These are phyloP conservation scores for Apiotrichum mycotoxinovorans DNA, from an alignment of 1,284 basidiomycete species.

Conservation along the genomic window DNA sequence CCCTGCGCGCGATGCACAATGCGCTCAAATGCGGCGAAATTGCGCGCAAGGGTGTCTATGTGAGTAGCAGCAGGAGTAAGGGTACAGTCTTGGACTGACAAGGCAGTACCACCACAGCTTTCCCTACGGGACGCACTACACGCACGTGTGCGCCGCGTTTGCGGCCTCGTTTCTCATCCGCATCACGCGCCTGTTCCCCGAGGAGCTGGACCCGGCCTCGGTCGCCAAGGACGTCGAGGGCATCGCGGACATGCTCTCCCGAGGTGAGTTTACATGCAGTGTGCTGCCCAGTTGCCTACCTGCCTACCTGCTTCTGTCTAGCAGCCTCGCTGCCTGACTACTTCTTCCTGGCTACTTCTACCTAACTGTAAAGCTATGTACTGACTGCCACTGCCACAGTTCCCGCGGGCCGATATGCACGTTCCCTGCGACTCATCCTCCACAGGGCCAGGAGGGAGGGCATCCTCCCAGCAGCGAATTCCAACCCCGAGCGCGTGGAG, in stretches of 20 bases:
- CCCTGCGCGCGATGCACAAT: constrained; percentile 27
- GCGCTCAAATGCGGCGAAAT: constrained; percentile 27
- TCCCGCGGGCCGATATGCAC: constrained; percentile 76
- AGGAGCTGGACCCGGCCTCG: constrained; percentile 67
- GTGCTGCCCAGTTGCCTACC: too few species aligned
- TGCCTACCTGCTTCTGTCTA: too few species aligned
- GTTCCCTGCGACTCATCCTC: constrained; percentile 76
- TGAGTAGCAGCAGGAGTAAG: neutral
- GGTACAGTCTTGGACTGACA: constrained; percentile 54
- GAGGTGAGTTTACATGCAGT: constrained; percentile 55
- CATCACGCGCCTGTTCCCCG: constrained; percentile 73
- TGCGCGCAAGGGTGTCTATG: constrained; percentile 14
- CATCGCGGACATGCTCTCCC: constrained; percentile 64
- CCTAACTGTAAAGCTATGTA: too few species aligned
- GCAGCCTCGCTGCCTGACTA: too few species aligned
- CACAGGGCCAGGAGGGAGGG: constrained; percentile 67
- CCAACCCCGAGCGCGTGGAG: neutral
- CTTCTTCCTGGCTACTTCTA: too few species aligned
- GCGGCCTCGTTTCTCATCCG: constrained; percentile 77
- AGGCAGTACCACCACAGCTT: constrained; percentile 73
- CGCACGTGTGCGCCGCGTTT: constrained; percentile 80
- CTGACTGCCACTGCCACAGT: constrained; percentile 55
- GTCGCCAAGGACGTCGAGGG: constrained; percentile 69
- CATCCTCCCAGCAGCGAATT: constrained; percentile 28
- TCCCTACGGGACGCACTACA: constrained; percentile 59